Percentiles rank a stretch among this genome's conserved stretches.
These are phyloP conservation scores for Pseudogymnoascus sp. DNA, from an alignment of 2,329 filamentous ascomycete species.

Conservation along the genomic window DNA sequence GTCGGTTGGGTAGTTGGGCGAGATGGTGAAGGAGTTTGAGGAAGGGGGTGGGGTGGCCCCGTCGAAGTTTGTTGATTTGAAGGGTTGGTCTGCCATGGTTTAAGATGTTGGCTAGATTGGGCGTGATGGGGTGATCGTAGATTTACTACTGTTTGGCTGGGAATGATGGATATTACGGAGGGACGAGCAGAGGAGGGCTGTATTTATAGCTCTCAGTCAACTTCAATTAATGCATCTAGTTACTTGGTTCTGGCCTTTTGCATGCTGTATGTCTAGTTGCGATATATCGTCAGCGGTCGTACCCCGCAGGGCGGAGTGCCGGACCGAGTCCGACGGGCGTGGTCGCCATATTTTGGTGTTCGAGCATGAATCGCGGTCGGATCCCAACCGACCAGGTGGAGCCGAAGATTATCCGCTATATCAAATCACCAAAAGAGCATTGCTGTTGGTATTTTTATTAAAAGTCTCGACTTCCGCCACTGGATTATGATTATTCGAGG, in stretches of 20 bases:
- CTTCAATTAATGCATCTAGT: neutral
- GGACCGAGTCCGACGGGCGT: neutral
- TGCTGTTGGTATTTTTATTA: neutral
- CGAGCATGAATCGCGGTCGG: neutral
- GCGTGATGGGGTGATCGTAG: neutral
- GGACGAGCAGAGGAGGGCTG: neutral
- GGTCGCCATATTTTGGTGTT: neutral
- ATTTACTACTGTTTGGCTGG: neutral
- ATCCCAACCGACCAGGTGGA: neutral
- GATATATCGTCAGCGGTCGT: neutral
- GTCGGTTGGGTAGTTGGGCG: constrained; percentile 55
- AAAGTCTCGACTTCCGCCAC: neutral
- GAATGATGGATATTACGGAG: neutral
- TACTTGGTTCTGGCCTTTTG: neutral
- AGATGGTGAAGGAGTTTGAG: constrained; percentile 40
- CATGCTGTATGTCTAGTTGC: neutral
- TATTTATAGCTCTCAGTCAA: neutral
- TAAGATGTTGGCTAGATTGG: too few relatives aligned
- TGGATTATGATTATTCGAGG: neutral
- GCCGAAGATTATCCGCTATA: neutral
- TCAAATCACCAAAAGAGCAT: neutral
- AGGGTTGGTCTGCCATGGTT: neutral
- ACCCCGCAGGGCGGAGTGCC: neutral
- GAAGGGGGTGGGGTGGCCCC: neutral
- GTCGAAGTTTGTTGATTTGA: neutral